Percentiles rank a stretch among this genome's conserved stretches.
Conservation (phyloP, 495 filamentous ascomycete genomes). For the Aspergillus hancockii region DNA sequence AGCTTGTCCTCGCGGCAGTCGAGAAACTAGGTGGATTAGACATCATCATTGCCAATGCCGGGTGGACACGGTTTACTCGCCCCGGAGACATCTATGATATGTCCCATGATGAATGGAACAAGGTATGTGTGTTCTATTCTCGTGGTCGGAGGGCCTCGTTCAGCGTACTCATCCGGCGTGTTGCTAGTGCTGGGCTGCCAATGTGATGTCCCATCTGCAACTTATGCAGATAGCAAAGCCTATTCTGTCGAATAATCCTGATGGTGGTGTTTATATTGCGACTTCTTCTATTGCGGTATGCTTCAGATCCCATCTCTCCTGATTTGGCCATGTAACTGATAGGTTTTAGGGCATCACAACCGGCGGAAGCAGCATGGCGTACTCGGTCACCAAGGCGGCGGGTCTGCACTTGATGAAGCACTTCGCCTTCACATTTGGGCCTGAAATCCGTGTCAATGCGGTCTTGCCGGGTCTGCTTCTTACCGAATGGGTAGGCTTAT, state of each 20-base stretch:
- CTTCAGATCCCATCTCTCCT: background rate
- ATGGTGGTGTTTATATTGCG: conserved; percentile 69
- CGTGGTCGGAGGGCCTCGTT: background rate
- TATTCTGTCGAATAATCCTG: conserved; percentile 66
- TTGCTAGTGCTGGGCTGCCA: conserved; percentile 62
- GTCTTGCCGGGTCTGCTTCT: conserved; percentile 65
- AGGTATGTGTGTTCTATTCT: conserved; percentile 36
- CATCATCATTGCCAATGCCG: conserved; percentile 70
- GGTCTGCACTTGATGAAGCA: conserved; percentile 73
- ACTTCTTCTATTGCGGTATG: conserved; percentile 64
- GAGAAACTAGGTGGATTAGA: conserved; percentile 66
- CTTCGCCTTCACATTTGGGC: conserved; percentile 65
- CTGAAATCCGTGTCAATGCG: conserved; percentile 67
- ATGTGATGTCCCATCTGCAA: conserved; percentile 66
- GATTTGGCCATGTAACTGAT: background rate
- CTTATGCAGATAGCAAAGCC: conserved; percentile 63
- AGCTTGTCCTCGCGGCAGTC: conserved; percentile 55
- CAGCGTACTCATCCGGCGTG: background rate
- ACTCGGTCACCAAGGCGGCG: conserved; percentile 67
- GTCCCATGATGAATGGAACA: conserved; percentile 70
- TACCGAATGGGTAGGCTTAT: conserved; percentile 67
- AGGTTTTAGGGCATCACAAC: conserved; percentile 42
- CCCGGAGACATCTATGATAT: conserved; percentile 66
- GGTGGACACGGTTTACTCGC: conserved; percentile 64
- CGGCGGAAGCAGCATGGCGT: conserved; percentile 62